Evolutionary conservation across 2,329 filamentous ascomycete species (phyloP).

Genomic region (Alternaria triticina): DNA sequence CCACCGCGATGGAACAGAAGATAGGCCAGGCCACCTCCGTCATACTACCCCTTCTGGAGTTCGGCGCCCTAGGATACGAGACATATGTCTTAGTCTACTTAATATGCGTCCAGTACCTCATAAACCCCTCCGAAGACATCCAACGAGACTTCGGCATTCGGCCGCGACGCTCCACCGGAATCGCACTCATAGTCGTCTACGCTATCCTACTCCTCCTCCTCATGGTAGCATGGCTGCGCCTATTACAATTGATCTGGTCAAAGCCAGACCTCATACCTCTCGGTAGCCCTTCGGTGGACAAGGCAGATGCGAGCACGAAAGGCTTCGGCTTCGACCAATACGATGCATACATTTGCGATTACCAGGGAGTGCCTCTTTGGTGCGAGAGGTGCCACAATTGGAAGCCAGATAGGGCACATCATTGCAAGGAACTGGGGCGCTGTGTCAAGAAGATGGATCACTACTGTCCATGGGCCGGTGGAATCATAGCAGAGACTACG

Average conservation of each 20-base stretch:
- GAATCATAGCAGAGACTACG: constrained; percentile 82
- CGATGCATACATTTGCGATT: constrained; percentile 83
- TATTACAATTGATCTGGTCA: constrained; percentile 69
- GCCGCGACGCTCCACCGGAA: constrained; percentile 63
- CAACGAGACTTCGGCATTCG: constrained; percentile 26
- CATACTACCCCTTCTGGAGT: constrained; percentile 72
- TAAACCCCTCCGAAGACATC: constrained; percentile 53
- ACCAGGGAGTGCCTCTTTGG: constrained; percentile 80
- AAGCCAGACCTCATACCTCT: constrained; percentile 78
- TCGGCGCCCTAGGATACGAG: constrained; percentile 70
- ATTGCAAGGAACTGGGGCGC: constrained; percentile 79
- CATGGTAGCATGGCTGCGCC: constrained; percentile 71
- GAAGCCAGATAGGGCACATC: constrained; percentile 88
- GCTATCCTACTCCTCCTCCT: constrained; percentile 74
- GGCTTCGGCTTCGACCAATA: constrained; percentile 81
- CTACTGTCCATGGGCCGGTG: constrained; percentile 95
- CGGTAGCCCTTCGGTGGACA: constrained; percentile 47
- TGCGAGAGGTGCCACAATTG: constrained; percentile 84
- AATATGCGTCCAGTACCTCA: constrained; percentile 72
- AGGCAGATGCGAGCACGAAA: constrained; percentile 33
- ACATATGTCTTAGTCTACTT: constrained; percentile 72
- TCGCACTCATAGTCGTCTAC: constrained; percentile 74
- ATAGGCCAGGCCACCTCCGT: constrained; percentile 67
- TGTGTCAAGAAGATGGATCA: constrained; percentile 94
- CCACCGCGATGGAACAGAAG: constrained; percentile 32